Evolutionary conservation across 2,329 filamentous ascomycete genomes (phyloP).

Genomic region (Diaporthe capsici): DNA sequence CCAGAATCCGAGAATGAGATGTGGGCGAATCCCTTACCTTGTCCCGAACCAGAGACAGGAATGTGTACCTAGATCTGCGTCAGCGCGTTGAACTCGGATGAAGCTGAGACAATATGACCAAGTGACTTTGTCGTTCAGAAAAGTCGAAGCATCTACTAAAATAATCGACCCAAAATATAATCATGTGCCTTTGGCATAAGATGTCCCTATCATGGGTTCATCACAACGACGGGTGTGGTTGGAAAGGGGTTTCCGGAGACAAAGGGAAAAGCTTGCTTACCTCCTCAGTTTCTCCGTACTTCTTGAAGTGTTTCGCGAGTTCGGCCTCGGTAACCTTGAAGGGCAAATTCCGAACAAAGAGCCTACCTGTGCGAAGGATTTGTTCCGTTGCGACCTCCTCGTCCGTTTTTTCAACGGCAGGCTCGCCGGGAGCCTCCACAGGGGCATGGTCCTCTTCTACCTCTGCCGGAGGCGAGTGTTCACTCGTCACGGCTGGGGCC

Average conservation of each 20-base stretch:
- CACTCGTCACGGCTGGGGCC: conserved; percentile 40
- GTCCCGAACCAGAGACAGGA: conserved; percentile 79
- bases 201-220: conserved; percentile 99
- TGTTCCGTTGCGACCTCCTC: conserved; percentile 66
- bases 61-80: conserved; percentile 82
- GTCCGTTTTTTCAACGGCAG: conserved; percentile 47
- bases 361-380: conserved; percentile 79
- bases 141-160: conserved; percentile 99
- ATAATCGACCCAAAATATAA: conserved; percentile 92
- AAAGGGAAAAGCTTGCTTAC: conserved; percentile 69
- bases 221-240: conserved; percentile 63
- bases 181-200: conserved; percentile 94
- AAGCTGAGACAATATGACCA: conserved; percentile 45
- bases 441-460: conserved; percentile 38
- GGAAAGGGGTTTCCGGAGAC: conserved; percentile 37
- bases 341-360: conserved; percentile 91
- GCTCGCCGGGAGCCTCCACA: conserved; percentile 45
- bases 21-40: conserved; percentile 92
- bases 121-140: conserved; percentile 69
- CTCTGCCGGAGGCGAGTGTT: conserved; percentile 35
- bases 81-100: conserved; percentile 52
- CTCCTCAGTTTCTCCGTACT: conserved; percentile 86
- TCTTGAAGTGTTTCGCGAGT: conserved; percentile 77
- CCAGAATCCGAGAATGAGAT: conserved; percentile 82
- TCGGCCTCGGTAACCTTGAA: conserved; percentile 86